phyloP scores from a whole-genome alignment of 2,329 filamentous ascomycete species.

The Colletotrichum sp. region DNA sequence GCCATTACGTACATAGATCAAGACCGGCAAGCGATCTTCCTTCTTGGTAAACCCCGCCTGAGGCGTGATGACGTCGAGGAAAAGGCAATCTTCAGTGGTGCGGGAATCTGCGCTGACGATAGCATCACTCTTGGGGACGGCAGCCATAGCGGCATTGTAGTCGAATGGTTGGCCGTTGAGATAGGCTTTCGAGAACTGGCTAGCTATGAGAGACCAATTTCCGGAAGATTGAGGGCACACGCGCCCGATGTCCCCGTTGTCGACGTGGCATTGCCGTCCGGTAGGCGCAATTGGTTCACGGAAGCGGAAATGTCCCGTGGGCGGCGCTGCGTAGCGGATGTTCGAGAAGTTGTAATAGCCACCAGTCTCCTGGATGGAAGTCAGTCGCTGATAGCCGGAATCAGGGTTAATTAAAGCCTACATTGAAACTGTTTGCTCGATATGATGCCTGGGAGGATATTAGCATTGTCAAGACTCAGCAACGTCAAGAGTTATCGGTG shows the following conservation, averaged over 20 bases:
- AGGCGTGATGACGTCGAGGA: neutral
- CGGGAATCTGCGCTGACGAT: neutral
- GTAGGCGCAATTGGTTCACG: slow-evolving; percentile 32
- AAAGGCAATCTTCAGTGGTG: neutral
- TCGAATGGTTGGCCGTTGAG: neutral
- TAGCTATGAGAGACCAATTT: neutral
- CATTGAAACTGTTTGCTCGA: neutral
- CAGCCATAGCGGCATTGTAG: neutral
- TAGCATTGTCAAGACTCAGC: neutral
- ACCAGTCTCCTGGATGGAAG: slow-evolving; percentile 21
- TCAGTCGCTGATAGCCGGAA: neutral
- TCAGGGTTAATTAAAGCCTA: neutral
- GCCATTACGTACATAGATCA: neutral
- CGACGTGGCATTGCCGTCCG: slow-evolving; percentile 31
- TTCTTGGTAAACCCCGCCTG: neutral
- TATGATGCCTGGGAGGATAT: neutral
- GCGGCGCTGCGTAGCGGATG: slow-evolving; percentile 44
- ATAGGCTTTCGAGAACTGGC: neutral
- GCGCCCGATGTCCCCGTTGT: slow-evolving; percentile 24
- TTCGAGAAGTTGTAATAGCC: slow-evolving; percentile 40
- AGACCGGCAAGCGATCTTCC: neutral
- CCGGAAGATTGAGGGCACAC: neutral
- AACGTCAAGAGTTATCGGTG: fast-evolving
- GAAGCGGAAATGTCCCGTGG: slow-evolving; percentile 41
- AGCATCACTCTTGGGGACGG: slow-evolving; percentile 24